Evolutionary conservation across 2,329 filamentous ascomycete genomes (phyloP), one percentile per base, ranked within the genome.

Genomic region (Leptodontidium sp.): DNA sequence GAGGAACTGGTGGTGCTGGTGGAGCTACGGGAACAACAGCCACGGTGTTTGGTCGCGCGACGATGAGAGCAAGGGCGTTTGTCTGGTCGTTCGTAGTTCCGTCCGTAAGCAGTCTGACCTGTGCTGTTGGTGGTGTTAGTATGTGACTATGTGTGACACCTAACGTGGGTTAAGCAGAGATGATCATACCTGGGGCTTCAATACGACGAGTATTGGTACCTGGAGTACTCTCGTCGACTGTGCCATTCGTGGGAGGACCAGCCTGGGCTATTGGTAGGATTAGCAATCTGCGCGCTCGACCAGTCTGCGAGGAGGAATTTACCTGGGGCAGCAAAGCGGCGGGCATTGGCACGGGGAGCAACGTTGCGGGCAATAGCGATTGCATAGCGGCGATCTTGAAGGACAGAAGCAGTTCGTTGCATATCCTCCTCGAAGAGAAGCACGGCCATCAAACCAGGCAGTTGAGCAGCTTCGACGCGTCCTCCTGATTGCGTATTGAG

Each of bases 351-450:
- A 49, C 17, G 11, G 1, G 11, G n/a, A 24, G 40, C 40, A 26
- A 61, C 17, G 35, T 24, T 47, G 11, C 15, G 17, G 1, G 24
- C 24, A 9, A 49, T 15, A 15, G 24, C 35, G 24, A 45, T 62
- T 32, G 59, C 40, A 17, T 8, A 32, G 15, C 38, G 2, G 26
- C 61, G 61, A 62, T 68, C 70, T 58, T 38, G 24, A 14, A 69
- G 24, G 26, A 64, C 14, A 17, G 38, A 21, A 29, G 50, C 32
- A 9, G 17, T 66, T 35, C 53, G 58, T 45, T 66, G 52, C 11
- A 69, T 57, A 40, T 73, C 71, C 14, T 68, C 59, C 35, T 64
- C 66, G 9, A 52, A 38, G 11, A 65, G 45, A 14, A 68, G 26
- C 6, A 47, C 64, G 9, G 70, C 70, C 15, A 67, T n/a, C 29